A percentile compares a stretch with the other conserved stretches of the same genome.
Conservation (phyloP, 2,329 filamentous ascomycete species). For the Elsinoe fawcettii region DNA sequence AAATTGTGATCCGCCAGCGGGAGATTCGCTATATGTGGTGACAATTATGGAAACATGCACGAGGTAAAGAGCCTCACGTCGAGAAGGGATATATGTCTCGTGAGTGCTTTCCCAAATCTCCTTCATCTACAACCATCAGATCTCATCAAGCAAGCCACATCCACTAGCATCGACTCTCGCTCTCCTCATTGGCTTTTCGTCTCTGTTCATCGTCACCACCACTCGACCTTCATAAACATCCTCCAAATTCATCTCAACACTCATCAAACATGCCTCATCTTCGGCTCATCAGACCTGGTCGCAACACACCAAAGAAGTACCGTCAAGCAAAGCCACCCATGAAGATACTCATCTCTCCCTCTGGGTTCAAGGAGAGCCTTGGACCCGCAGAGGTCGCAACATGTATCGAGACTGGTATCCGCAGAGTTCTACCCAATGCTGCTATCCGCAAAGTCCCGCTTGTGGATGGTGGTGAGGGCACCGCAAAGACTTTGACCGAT, state of each 20-base stretch:
- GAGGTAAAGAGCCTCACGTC: neutral
- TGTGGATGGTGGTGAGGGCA: constrained; percentile 48
- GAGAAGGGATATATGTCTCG: constrained; percentile 14
- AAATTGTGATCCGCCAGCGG: neutral
- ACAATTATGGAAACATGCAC: constrained; percentile 6
- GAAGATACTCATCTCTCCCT: constrained; percentile 43
- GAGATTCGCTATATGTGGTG: constrained; percentile 12
- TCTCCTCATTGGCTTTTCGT: neutral
- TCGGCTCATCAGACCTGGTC: constrained; percentile 9
- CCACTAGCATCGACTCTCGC: neutral
- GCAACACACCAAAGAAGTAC: constrained; percentile 6
- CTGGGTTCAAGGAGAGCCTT: constrained; percentile 49
- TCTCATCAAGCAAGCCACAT: neutral
- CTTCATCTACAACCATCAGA: constrained; percentile 1
- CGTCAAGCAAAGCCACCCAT: constrained; percentile 12
- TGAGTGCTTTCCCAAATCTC: constrained; percentile 9
- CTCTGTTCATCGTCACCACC: neutral
- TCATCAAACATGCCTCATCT: constrained; percentile 1
- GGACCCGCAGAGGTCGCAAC: constrained; percentile 43
- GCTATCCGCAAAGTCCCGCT: constrained; percentile 43
- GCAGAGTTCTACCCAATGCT: constrained; percentile 38
- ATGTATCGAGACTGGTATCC: constrained; percentile 44
- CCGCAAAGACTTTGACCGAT: constrained; percentile 40
- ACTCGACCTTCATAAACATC: neutral
- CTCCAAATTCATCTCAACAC: neutral